These are phyloP conservation scores for Xerocomus potaroensis DNA, from an alignment of 768 basidiomycete genomes.

Conservation along the genomic window DNA sequence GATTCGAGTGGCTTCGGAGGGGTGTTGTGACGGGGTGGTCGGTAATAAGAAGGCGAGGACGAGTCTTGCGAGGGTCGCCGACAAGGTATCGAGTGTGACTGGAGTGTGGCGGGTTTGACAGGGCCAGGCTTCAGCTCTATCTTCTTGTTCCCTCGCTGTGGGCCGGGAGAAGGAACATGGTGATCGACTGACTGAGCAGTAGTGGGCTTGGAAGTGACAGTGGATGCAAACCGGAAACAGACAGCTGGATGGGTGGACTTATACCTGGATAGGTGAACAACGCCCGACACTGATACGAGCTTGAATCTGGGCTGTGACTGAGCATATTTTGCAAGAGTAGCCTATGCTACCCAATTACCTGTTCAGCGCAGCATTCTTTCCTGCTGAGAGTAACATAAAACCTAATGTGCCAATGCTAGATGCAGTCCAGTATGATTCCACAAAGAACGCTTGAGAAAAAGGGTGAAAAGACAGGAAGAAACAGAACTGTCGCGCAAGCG, in stretches of 20 bases:
- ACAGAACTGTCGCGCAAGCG: too few species aligned
- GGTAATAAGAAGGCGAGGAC: conserved; percentile 23
- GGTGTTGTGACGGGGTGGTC: conserved; percentile 21
- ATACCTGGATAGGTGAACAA: conserved; percentile 5
- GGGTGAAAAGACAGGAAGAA: too few species aligned
- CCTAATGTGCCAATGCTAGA: too few species aligned
- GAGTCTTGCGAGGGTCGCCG: conserved; percentile 23
- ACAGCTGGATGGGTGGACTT: conserved; percentile 1
- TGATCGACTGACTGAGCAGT: conserved; percentile 12
- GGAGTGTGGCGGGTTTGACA: conserved; percentile 39
- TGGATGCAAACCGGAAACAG: conserved; percentile 30
- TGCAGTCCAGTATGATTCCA: too few species aligned
- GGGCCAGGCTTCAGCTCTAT: conserved; percentile 65
- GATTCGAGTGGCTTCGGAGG: conserved; percentile 19
- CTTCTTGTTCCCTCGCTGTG: conserved; percentile 39
- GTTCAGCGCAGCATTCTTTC: conserved; percentile 36
- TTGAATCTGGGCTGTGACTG: conserved; percentile 18
- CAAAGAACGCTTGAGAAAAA: too few species aligned
- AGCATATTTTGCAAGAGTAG: background rate
- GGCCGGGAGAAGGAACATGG: conserved; percentile 26
- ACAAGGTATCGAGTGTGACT: conserved; percentile 13
- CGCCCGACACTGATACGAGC: conserved; percentile 6
- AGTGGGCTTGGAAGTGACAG: conserved; percentile 26
- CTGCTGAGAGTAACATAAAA: conserved; percentile 39
- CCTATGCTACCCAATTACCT: conserved; percentile 24